Evolutionary conservation across 352 stramenopile genomes (phyloP), one percentile per base, ranked within the genome.

Genomic region (Plasmopara viticola): DNA sequence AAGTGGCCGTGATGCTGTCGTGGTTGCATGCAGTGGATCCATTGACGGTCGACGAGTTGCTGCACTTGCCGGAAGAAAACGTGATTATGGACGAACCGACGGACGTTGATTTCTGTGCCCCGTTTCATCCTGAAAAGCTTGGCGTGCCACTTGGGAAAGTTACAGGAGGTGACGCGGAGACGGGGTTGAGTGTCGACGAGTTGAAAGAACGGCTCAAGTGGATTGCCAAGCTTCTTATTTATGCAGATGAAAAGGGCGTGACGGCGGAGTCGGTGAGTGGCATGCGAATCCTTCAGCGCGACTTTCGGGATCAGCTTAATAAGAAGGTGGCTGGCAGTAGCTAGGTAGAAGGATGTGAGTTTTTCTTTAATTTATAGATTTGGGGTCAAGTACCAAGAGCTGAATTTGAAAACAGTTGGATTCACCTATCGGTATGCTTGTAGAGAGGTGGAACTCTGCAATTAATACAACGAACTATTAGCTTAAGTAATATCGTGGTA

Each of bases 211-310:
- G 48, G 31, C 48, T 70, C 18, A 62, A 63, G 37, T 69, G 61
- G 61, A 69, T 66, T 25, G 61, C 57, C 34, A 69, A 66, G 14
- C 44, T 69, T 5, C 31, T 66, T 8, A 58, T 69, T 13, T 65
- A 69, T 37, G 61, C 61, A 7, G 51, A 66, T 10, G 48, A 65
- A 14, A 63, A 53, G n/a, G 41, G 48, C 2, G 18, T 69, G 31
- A 17, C 57, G 13, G 33, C 51, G 9, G 58, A 62, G 29, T 61
- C 58, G 5, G 30, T 69, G 8, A 63, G 51, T 30, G 61, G 61
- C 25, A 58, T 69, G 58, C 61, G 61, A 14, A 25, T 63, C 34
- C 56, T 69, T 9, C 61, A 69, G 42, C 56, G 61, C 14, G 51
- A 66, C 9, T 66, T 69, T 35, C 57, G 57, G 25, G 52, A 62